Evolutionary conservation across 2,329 filamentous ascomycete genomes (phyloP).

Genomic region (Meredithiella fracta): DNA sequence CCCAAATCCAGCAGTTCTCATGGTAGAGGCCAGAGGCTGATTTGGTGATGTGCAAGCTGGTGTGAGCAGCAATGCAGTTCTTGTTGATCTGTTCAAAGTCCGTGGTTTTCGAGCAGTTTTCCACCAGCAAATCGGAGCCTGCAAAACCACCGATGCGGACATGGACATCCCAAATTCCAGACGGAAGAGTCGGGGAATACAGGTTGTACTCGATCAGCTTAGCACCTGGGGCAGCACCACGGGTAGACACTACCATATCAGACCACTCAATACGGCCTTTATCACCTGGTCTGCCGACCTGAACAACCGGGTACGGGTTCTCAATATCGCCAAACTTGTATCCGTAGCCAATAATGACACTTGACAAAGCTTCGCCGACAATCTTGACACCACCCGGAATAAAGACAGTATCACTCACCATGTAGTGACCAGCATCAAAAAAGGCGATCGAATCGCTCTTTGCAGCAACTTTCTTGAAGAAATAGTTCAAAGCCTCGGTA

Average conservation of each 20-base stretch:
- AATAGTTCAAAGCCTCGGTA: conserved; percentile 49
- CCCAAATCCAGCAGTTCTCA: conserved; percentile 32
- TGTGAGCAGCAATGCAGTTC: conserved; percentile 27
- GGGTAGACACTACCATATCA: conserved; percentile 55
- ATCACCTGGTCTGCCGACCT: conserved; percentile 48
- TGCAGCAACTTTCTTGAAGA: conserved; percentile 38
- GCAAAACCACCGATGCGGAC: conserved; percentile 57
- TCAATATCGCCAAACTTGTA: conserved; percentile 37
- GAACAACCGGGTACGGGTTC: conserved; percentile 46
- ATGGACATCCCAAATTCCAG: conserved; percentile 60
- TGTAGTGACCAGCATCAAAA: conserved; percentile 45
- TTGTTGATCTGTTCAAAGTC: conserved; percentile 16
- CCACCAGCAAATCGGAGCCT: conserved; percentile 50
- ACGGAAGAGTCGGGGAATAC: conserved; percentile 26
- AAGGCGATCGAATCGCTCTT: conserved; percentile 38
- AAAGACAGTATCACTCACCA: conserved; percentile 37
- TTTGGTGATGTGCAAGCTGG: conserved; percentile 27
- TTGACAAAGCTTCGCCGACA: conserved; percentile 40
- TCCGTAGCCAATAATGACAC: conserved; percentile 39
- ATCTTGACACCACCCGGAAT: conserved; percentile 36
- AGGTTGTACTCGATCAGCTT: conserved; percentile 61
- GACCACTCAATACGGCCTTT: conserved; percentile 51
- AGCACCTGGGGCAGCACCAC: conserved; percentile 50
- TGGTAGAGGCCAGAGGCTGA: conserved; percentile 24
- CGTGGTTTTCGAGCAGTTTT: conserved; percentile 45